Evolutionary conservation across 345 rosid species (phyloP).

Genomic region (Bruguiera gymnorhiza): DNA sequence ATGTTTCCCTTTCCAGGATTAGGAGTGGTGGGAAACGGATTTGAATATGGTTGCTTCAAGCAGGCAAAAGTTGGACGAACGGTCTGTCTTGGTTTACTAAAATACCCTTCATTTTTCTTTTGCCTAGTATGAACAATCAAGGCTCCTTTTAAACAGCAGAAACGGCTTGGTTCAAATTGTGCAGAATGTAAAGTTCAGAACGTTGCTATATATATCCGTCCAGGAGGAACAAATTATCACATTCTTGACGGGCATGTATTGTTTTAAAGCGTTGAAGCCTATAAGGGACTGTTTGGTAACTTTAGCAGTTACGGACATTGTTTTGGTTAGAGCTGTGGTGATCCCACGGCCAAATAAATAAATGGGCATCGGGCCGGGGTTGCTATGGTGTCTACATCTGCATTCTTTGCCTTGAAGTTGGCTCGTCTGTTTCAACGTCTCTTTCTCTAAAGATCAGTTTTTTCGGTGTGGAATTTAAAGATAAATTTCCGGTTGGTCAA

Average conservation of each 20-base stretch:
- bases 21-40: constrained; percentile 13
- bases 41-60: constrained; percentile 31
- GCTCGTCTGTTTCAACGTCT: constrained; percentile 22
- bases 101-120: constrained; percentile 12
- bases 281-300: too few relatives aligned
- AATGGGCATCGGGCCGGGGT: constrained; percentile 27
- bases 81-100: constrained; percentile 11
- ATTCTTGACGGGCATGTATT: too few relatives aligned
- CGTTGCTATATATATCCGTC: too few relatives aligned
- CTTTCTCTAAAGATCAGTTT: background rate
- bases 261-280: too few relatives aligned
- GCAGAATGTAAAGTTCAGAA: too few relatives aligned
- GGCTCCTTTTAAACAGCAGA: background rate
- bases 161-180: constrained; percentile 1
- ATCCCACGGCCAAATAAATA: constrained; percentile 11
- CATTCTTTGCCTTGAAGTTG: constrained; percentile 46
- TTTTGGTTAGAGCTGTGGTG: too few relatives aligned
- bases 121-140: too few relatives aligned
- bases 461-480: too few relatives aligned
- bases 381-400: constrained; percentile 41
- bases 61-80: constrained; percentile 20
- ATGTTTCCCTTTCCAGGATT: constrained; percentile 8
- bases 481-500: too few relatives aligned
- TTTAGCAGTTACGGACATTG: too few relatives aligned
- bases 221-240: too few relatives aligned